Evolutionary conservation across 345 rosid genomes (phyloP), one percentile per base, ranked within the genome.

Genomic region (Turritis glabra): DNA sequence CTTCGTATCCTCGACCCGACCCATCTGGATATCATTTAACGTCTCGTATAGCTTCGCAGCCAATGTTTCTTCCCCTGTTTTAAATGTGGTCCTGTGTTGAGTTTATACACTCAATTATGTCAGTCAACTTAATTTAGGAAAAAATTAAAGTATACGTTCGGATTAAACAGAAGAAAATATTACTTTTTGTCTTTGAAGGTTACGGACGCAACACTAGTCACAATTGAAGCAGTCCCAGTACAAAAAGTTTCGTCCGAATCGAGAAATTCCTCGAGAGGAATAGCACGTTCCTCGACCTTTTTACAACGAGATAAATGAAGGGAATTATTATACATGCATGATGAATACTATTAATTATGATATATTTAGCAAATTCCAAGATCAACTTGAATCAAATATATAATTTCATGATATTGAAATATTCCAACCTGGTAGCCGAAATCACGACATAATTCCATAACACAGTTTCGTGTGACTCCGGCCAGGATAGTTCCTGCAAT

Each of bases 221-320:
- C 85, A 55, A 89, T 89, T 63, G 87, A 88, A 48, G 95, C 91
- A 54, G 95, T 91, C 13, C 97, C 95, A 7, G 89, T 86, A 74
- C 95, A 91, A 74, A 91, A 91, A 54, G 86, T 87, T 80, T 89
- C 97, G 65, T 89, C 95, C 3, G 97, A 84, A 68, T 84, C 87
- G 22, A 91, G 84, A 82, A 89, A 77, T 5, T 78, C 81, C 33
- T 66, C 77, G 2, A 78, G 11, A 22, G 77, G 81, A 58, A 78
- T 69, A 32, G 29, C 69, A 41, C 81, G 70, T 78, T 78, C 81
- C 23, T 72, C 81, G 2, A 72, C 80, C 76, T 70, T 44, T 44
- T 50, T 19, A 35, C 33, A 53, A 53, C 18, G 17, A 23, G 57
- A 2, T 29, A 56, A 30, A 56, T 32, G 3, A 57, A 70, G 30